Evolutionary conservation across 805 yeast species (phyloP).

Genomic region (Candida schatavii): DNA sequence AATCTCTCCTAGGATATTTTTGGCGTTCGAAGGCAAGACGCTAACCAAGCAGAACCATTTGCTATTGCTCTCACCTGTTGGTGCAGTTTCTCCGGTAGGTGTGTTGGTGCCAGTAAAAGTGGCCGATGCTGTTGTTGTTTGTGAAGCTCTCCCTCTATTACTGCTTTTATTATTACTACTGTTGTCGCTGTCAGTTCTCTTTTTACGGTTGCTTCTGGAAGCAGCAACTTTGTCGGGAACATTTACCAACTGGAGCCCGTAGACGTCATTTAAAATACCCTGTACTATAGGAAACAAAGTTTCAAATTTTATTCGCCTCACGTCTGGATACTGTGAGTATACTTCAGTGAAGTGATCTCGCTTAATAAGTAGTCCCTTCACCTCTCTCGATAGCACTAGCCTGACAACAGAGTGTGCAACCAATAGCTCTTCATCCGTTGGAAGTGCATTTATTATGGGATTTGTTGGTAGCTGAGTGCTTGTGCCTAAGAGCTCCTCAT

Average conservation of each 20-base stretch:
- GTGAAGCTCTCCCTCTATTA: background rate
- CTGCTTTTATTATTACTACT: background rate
- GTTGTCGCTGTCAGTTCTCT: slow-evolving; percentile 7
- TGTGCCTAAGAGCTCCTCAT: background rate
- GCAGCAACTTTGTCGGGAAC: slow-evolving; percentile 9
- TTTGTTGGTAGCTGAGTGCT: background rate
- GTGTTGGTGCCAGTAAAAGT: slow-evolving; percentile 4
- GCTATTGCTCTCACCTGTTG: background rate
- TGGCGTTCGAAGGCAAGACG: slow-evolving; percentile 17
- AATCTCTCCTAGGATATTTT: slow-evolving; percentile 22
- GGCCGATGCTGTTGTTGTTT: background rate
- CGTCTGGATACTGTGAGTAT: slow-evolving; percentile 4
- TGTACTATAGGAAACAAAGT: slow-evolving; percentile 14
- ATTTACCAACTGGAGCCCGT: slow-evolving; percentile 26
- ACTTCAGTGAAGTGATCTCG: slow-evolving; percentile 21
- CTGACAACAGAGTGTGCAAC: slow-evolving; percentile 9
- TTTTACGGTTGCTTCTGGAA: background rate
- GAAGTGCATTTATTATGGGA: background rate
- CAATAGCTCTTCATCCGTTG: background rate
- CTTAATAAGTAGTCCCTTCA: slow-evolving; percentile 19
- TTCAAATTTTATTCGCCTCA: slow-evolving; percentile 11
- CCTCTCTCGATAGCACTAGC: slow-evolving; percentile 18
- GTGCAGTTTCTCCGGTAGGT: background rate
- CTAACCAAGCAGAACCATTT: slow-evolving; percentile 20
- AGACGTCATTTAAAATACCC: slow-evolving; percentile 18